These are phyloP conservation scores for Macaranga tanarius DNA, from an alignment of 441 rosid genomes.

Conservation along the genomic window DNA sequence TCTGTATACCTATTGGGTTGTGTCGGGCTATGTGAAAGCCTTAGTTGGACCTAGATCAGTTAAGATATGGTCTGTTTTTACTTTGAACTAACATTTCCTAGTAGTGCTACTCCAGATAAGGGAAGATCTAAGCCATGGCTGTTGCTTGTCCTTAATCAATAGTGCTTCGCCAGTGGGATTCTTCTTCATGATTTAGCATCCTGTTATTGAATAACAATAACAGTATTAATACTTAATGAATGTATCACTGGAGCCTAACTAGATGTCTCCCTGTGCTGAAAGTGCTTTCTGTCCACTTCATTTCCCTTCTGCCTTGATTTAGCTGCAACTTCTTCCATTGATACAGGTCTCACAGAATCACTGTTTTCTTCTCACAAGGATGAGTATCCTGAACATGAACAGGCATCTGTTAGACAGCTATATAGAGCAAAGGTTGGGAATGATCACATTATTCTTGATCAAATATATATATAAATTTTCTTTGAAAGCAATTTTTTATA, in stretches of 20 bases:
- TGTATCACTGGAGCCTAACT: background rate
- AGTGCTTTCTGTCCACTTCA: background rate
- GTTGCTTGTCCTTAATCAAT: background rate
- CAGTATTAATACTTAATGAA: background rate
- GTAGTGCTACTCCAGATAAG: background rate
- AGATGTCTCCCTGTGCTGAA: background rate
- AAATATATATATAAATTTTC: slow-evolving; percentile 20
- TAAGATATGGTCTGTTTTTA: too few relatives aligned
- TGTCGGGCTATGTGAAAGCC: slow-evolving; percentile 2
- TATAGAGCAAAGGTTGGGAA: slow-evolving; percentile 78
- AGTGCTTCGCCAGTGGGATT: background rate
- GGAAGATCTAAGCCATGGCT: background rate
- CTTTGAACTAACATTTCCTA: slow-evolving; percentile 8
- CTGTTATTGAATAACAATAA: background rate
- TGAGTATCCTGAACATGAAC: slow-evolving; percentile 95
- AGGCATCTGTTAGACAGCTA: slow-evolving; percentile 87
- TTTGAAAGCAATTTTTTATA: slow-evolving; percentile 19
- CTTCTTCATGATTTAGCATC: background rate
- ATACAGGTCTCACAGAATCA: slow-evolving; percentile 91
- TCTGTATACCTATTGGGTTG: background rate
- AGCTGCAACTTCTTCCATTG: slow-evolving; percentile 23
- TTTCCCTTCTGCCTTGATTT: slow-evolving; percentile 1
- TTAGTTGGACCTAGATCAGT: slow-evolving; percentile 12
- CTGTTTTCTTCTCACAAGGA: slow-evolving; percentile 95
- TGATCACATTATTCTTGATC: slow-evolving; percentile 21